Percentiles rank a stretch among this genome's conserved stretches.
Conservation (phyloP, 2,329 filamentous ascomycete genomes). For the Orbilia brochopaga region DNA sequence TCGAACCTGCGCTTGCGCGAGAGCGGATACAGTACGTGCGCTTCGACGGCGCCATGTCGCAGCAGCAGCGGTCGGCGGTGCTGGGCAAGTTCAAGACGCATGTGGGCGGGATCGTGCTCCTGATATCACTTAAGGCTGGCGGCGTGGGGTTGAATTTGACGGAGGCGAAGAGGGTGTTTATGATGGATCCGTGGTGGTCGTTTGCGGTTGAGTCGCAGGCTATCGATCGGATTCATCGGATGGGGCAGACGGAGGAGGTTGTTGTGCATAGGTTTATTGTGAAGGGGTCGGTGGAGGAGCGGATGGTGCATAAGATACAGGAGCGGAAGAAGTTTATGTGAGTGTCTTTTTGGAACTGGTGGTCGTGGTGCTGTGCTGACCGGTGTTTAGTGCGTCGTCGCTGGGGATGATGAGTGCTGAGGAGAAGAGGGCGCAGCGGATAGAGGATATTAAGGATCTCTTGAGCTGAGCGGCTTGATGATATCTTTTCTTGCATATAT, state of each 20-base stretch:
- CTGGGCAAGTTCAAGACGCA: conserved; percentile 72
- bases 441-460: conserved; percentile 92
- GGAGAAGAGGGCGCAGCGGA: conserved; percentile 84
- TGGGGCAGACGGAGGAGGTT: conserved; percentile 89
- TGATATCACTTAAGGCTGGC: conserved; percentile 85
- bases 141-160: conserved; percentile 94
- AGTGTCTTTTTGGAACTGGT: conserved; percentile 60
- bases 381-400: conserved; percentile 75
- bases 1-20: conserved; percentile 73
- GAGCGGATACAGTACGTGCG: conserved; percentile 76
- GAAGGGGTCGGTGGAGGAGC: conserved; percentile 87
- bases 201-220: conserved; percentile 96
- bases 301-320: conserved; percentile 85
- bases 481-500: not conserved
- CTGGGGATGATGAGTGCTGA: conserved; percentile 94
- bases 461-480: conserved; percentile 63
- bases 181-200: conserved; percentile 99
- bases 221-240: conserved; percentile 95
- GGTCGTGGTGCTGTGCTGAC: conserved; percentile 9
- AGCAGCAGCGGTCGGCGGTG: conserved; percentile 80
- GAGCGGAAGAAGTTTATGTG: conserved; percentile 95
- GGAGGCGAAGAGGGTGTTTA: conserved; percentile 84
- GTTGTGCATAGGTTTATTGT: conserved; percentile 87
- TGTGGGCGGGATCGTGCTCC: conserved; percentile 72
- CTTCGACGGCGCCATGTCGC: conserved; percentile 87